Percentiles rank a stretch among this genome's conserved stretches.
Conservation (phyloP, 805 yeast species). For the Brettanomyces nanus region DNA sequence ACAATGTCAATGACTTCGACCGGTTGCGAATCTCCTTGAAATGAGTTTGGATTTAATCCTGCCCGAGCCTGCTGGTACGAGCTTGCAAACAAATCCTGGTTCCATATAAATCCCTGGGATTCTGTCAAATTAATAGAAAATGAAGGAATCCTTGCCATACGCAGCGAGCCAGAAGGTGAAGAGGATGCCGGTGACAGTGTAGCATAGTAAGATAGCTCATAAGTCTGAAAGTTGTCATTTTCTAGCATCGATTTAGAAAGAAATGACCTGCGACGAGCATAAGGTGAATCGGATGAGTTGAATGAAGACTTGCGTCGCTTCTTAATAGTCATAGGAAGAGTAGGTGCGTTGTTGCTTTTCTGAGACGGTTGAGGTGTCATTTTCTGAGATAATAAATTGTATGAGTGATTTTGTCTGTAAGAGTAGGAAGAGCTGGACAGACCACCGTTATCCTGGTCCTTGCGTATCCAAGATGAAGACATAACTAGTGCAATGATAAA, state of each 20-base stretch:
- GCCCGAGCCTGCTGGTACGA: constrained; percentile 54
- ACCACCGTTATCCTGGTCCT: too few species aligned
- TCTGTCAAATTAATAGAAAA: constrained; percentile 44
- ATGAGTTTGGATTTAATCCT: constrained; percentile 19
- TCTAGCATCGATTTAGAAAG: constrained; percentile 50
- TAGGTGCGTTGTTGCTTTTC: neutral
- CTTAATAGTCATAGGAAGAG: constrained; percentile 4
- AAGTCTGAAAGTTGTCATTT: constrained; percentile 46
- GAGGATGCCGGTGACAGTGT: neutral
- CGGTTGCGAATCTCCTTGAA: constrained; percentile 12
- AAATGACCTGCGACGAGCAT: constrained; percentile 48
- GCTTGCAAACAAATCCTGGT: constrained; percentile 68
- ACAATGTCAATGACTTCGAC: constrained; percentile 21
- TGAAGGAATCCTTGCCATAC: constrained; percentile 26
- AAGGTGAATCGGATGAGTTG: constrained; percentile 37
- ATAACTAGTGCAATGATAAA: too few species aligned
- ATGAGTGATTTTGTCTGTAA: too few species aligned
- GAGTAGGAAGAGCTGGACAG: too few species aligned
- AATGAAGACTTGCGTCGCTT: constrained; percentile 24
- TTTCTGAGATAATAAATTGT: too few species aligned
- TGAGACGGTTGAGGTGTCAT: too few species aligned
- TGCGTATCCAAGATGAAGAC: too few species aligned
- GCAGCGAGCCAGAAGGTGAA: constrained; percentile 6
- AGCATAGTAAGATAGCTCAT: constrained; percentile 31
- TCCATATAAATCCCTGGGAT: constrained; percentile 70